phyloP scores from a whole-genome alignment of 2,329 filamentous ascomycete genomes.

The Trichoderma gracile region DNA sequence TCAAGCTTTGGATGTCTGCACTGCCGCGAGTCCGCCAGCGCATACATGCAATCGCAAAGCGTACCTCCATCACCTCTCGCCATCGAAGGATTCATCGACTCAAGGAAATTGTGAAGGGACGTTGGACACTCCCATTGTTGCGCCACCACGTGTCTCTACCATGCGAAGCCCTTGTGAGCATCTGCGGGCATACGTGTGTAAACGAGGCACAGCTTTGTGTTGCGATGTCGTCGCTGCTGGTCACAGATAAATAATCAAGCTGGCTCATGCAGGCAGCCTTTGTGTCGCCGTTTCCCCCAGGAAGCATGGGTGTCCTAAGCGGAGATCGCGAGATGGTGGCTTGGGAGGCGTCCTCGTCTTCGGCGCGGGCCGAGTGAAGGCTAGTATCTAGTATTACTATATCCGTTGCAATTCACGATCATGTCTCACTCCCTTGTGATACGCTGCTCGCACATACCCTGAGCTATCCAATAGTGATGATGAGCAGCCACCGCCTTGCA shows the following conservation, averaged over 20 bases:
- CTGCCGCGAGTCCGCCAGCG: conserved; percentile 4
- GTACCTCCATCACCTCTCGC: neutral
- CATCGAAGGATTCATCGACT: neutral
- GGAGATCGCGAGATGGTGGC: neutral
- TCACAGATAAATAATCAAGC: neutral
- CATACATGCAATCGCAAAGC: conserved; percentile 18
- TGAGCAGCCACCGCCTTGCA: neutral
- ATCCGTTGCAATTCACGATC: neutral
- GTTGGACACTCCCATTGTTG: conserved; percentile 10
- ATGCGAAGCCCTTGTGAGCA: neutral
- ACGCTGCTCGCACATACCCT: neutral
- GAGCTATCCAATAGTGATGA: neutral
- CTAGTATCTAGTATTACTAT: conserved; percentile 2
- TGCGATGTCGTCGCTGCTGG: neutral
- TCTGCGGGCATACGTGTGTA: neutral
- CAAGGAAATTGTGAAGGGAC: neutral
- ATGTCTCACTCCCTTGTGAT: neutral
- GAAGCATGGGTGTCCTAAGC: neutral
- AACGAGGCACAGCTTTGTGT: neutral
- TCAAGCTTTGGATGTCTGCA: neutral
- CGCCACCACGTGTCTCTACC: conserved; percentile 19
- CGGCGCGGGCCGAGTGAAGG: conserved; percentile 9
- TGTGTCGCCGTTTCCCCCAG: neutral
- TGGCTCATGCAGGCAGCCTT: neutral
- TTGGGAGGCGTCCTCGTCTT: neutral